phyloP scores from a whole-genome alignment of 2,329 filamentous ascomycete species.

The Aspergillus sp. region DNA sequence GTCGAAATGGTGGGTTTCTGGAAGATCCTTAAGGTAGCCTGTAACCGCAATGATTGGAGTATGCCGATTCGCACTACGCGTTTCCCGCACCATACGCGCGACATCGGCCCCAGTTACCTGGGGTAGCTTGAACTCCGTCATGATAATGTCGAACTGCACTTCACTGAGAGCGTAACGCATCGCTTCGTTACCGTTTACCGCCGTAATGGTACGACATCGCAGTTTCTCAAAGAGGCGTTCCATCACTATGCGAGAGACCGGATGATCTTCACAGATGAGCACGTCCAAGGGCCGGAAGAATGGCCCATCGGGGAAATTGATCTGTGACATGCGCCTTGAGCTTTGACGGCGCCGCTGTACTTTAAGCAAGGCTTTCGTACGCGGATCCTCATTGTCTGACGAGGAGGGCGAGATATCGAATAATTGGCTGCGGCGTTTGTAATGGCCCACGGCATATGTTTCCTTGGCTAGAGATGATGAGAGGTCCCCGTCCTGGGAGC shows the following conservation, averaged over 20 bases:
- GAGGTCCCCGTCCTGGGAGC: constrained; percentile 87
- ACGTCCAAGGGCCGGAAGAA: constrained; percentile 89
- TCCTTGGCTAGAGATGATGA: constrained; percentile 63
- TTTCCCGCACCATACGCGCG: constrained; percentile 95
- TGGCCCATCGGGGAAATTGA: constrained; percentile 80
- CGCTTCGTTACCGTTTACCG: constrained; percentile 85
- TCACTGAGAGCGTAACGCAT: constrained; percentile 93
- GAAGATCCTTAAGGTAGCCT: constrained; percentile 95
- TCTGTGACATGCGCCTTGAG: constrained; percentile 88
- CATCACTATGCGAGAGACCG: constrained; percentile 97
- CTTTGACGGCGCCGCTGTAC: constrained; percentile 94
- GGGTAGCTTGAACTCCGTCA: constrained; percentile 94
- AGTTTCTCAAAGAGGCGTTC: constrained; percentile 95
- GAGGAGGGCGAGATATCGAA: constrained; percentile 97
- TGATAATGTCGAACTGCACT: constrained; percentile 98
- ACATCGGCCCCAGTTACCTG: constrained; percentile 95
- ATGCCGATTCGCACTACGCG: constrained; percentile 89
- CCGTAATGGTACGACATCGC: constrained; percentile 89
- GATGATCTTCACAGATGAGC: constrained; percentile 95
- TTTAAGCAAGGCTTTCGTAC: constrained; percentile 84
- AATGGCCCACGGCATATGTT: constrained; percentile 66
- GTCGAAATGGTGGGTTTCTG: constrained; percentile 93
- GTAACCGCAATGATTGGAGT: constrained; percentile 97
- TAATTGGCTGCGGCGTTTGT: constrained; percentile 89
- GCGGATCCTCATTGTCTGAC: constrained; percentile 93